Conservation (phyloP, 2,329 filamentous ascomycete genomes). For the Paraphoma chrysanthemicola region DNA sequence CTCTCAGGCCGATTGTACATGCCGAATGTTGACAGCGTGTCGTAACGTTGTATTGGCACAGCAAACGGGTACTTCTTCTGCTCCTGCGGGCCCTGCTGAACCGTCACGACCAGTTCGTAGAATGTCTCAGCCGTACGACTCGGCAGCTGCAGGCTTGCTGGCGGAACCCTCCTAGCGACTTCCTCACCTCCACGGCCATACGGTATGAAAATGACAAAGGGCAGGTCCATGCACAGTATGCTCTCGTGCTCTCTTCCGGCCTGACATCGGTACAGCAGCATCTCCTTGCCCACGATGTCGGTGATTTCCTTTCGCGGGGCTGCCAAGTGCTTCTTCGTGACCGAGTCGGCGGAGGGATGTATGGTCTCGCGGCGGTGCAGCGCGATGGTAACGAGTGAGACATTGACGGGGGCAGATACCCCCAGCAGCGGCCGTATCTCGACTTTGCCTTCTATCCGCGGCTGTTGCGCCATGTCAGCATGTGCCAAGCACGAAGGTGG, state of each 20-base stretch:
- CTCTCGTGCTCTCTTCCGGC: conserved; percentile 85
- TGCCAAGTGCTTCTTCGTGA: conserved; percentile 89
- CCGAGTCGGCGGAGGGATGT: conserved; percentile 91
- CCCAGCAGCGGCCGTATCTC: conserved; percentile 90
- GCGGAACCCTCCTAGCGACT: conserved; percentile 85
- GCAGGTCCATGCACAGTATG: conserved; percentile 94
- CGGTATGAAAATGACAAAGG: conserved; percentile 96
- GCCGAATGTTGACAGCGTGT: conserved; percentile 96
- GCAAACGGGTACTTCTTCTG: conserved; percentile 93
- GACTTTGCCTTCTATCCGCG: conserved; percentile 96
- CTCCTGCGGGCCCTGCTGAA: conserved; percentile 86
- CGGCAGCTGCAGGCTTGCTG: conserved; percentile 87
- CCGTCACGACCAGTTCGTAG: conserved; percentile 94
- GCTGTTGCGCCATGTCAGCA: conserved; percentile 61
- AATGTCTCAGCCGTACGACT: conserved; percentile 95
- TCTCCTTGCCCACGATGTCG: conserved; percentile 94
- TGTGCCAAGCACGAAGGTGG: conserved; percentile 6
- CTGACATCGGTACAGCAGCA: conserved; percentile 86
- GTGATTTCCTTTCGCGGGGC: conserved; percentile 88
- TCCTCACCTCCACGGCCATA: conserved; percentile 92
- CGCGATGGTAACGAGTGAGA: conserved; percentile 93
- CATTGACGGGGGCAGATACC: conserved; percentile 83
- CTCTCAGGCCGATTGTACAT: conserved; percentile 98
- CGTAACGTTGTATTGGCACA: conserved; percentile 89
- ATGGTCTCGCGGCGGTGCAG: conserved; percentile 94